A percentile compares a stretch with the other conserved stretches of the same genome.
phyloP scores from a whole-genome alignment of 2,329 filamentous ascomycete genomes.

The Hypomyces rosellus region DNA sequence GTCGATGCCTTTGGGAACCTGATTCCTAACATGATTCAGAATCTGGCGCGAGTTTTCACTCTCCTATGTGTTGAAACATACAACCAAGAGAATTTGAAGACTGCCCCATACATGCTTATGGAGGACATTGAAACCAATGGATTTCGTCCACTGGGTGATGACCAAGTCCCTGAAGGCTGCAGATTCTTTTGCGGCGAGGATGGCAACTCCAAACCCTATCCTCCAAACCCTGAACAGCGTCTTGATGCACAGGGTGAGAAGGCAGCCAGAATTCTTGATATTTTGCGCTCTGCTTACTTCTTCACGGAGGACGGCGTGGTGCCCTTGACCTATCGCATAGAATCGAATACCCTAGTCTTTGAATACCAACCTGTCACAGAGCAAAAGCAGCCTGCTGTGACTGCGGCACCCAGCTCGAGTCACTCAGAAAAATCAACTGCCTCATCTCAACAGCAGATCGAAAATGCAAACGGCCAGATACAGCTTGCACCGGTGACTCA shows the following conservation, averaged over 20 bases:
- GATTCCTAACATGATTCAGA: constrained; percentile 40
- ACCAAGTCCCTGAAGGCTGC: constrained; percentile 33
- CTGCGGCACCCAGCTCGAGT: neutral
- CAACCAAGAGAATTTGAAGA: constrained; percentile 29
- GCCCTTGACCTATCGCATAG: constrained; percentile 29
- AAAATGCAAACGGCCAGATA: neutral
- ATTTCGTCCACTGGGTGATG: constrained; percentile 35
- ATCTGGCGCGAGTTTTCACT: constrained; percentile 41
- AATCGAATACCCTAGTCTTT: constrained; percentile 26
- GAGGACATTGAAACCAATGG: constrained; percentile 46
- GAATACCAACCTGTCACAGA: constrained; percentile 21
- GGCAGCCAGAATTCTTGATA: constrained; percentile 43
- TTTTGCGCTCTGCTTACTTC: constrained; percentile 43
- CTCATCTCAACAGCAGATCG: neutral
- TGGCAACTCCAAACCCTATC: constrained; percentile 34
- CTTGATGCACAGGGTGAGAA: constrained; percentile 30
- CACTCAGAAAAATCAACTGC: neutral
- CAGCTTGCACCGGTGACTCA: neutral
- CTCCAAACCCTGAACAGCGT: constrained; percentile 25
- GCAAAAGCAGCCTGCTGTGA: neutral
- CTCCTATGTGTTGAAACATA: constrained; percentile 41
- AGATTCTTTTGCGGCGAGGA: constrained; percentile 30
- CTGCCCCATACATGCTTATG: constrained; percentile 43
- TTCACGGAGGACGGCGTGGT: constrained; percentile 36
- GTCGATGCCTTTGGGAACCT: constrained; percentile 39